These are phyloP conservation scores for Kalaharituber pfeilii DNA, from an alignment of 2,329 filamentous ascomycete species.

Conservation along the genomic window DNA sequence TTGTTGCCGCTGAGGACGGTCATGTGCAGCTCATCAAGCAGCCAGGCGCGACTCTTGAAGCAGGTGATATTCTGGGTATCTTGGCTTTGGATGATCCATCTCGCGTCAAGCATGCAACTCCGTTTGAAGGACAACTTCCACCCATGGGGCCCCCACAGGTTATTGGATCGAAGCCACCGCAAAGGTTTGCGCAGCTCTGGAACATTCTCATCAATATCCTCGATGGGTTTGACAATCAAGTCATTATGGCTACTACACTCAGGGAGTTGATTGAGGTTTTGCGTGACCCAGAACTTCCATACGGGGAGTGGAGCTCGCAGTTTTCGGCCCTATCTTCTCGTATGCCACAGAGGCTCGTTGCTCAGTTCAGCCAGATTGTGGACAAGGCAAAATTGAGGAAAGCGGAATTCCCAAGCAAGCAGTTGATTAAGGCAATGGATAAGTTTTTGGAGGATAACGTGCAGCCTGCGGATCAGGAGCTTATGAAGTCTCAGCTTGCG, in stretches of 20 bases:
- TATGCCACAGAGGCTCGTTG: constrained; percentile 87
- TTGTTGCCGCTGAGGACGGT: constrained; percentile 86
- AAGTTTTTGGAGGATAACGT: constrained; percentile 85
- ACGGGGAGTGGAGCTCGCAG: constrained; percentile 89
- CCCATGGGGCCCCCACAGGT: constrained; percentile 72
- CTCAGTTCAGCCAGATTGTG: constrained; percentile 64
- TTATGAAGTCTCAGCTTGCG: constrained; percentile 53
- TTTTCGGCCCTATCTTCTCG: constrained; percentile 92
- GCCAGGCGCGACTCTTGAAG: constrained; percentile 90
- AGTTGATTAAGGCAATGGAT: constrained; percentile 61
- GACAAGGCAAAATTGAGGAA: constrained; percentile 64
- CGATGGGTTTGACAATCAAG: constrained; percentile 86
- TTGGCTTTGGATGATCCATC: constrained; percentile 86
- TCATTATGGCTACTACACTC: constrained; percentile 77
- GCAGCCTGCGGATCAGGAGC: constrained; percentile 49
- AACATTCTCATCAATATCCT: constrained; percentile 75
- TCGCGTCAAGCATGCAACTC: constrained; percentile 89
- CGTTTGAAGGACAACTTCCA: constrained; percentile 80
- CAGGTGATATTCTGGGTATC: constrained; percentile 96
- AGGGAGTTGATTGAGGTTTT: constrained; percentile 83
- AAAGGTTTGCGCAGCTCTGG: constrained; percentile 63
- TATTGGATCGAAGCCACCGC: constrained; percentile 76
- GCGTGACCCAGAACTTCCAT: constrained; percentile 75
- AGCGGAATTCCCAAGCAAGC: constrained; percentile 80
- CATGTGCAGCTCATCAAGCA: constrained; percentile 98